A percentile compares a stretch with the other conserved stretches of the same genome.
phyloP scores from a whole-genome alignment of 768 basidiomycete genomes.

The Crucibulum laeve region DNA sequence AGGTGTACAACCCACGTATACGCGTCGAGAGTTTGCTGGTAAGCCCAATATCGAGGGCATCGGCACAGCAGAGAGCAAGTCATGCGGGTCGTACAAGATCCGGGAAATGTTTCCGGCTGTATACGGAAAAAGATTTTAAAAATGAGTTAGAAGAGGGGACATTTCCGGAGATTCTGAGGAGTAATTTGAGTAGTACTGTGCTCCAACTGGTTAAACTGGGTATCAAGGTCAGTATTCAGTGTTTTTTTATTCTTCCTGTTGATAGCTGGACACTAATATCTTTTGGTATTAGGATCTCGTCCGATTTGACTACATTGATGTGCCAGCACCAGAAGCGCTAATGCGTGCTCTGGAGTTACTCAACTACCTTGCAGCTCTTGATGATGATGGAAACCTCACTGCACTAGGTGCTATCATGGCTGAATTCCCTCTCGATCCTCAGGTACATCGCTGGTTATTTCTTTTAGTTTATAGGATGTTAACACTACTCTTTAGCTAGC shows the following conservation, averaged over 20 bases:
- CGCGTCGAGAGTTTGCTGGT: constrained; percentile 95
- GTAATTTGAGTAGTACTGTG: constrained; percentile 91
- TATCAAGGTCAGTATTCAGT: constrained; percentile 55
- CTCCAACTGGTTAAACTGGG: constrained; percentile 93
- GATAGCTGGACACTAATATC: not conserved
- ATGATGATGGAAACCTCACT: constrained; percentile 92
- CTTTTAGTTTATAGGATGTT: not conserved
- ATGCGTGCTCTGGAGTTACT: constrained; percentile 95
- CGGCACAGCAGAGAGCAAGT: constrained; percentile 93
- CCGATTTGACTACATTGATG: constrained; percentile 85
- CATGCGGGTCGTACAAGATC: constrained; percentile 95
- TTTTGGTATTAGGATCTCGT: constrained; percentile 63
- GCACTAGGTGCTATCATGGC: constrained; percentile 89
- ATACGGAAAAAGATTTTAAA: constrained; percentile 97
- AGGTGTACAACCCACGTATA: constrained; percentile 96
- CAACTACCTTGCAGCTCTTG: constrained; percentile 88
- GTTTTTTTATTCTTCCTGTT: constrained; percentile 1
- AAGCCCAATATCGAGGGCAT: constrained; percentile 94
- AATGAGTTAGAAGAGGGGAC: constrained; percentile 95
- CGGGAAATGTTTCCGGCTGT: constrained; percentile 95
- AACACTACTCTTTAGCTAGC: constrained; percentile 52
- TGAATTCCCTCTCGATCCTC: constrained; percentile 97
- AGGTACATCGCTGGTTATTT: constrained; percentile 37
- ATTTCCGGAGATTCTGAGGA: constrained; percentile 90
- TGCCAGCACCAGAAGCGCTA: constrained; percentile 91